Evolutionary conservation across 2,329 filamentous ascomycete species (phyloP).

Genomic region (Clonostachys byssicola): DNA sequence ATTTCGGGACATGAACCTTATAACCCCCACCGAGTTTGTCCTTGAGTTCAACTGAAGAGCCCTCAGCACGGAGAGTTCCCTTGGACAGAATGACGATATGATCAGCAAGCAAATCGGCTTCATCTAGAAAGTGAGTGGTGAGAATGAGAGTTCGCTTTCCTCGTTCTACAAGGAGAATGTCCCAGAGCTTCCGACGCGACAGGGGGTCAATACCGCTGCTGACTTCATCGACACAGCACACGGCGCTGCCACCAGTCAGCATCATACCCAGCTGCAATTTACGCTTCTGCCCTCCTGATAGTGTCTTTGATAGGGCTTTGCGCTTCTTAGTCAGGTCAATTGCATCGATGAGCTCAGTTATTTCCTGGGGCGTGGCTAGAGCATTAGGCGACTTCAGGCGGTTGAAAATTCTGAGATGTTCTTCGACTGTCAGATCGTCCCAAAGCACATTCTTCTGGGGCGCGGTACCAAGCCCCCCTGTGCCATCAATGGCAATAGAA

Average conservation of each 20-base stretch:
- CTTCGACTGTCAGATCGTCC: conserved; percentile 81
- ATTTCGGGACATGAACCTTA: conserved; percentile 69
- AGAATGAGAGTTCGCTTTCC: conserved; percentile 78
- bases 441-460: conserved; percentile 94
- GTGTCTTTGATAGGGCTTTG: conserved; percentile 66
- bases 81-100: conserved; percentile 86
- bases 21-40: conserved; percentile 80
- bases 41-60: conserved; percentile 83
- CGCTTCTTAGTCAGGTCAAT: conserved; percentile 76
- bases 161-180: conserved; percentile 82
- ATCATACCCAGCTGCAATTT: conserved; percentile 94
- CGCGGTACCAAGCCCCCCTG: conserved; percentile 78
- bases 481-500: conserved; percentile 71
- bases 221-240: conserved; percentile 91
- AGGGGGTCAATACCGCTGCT: conserved; percentile 85
- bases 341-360: conserved; percentile 58
- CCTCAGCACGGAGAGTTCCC: conserved; percentile 75
- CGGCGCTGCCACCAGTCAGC: conserved; percentile 82
- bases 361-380: conserved; percentile 51
- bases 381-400: conserved; percentile 64
- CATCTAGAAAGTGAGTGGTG: conserved; percentile 91
- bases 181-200: conserved; percentile 87
- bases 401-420: conserved; percentile 84
- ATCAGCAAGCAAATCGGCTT: conserved; percentile 85
- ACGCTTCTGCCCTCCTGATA: conserved; percentile 88